phyloP scores from a whole-genome alignment of 2,329 filamentous ascomycete species.

The Calonectria pseudoturangicola region DNA sequence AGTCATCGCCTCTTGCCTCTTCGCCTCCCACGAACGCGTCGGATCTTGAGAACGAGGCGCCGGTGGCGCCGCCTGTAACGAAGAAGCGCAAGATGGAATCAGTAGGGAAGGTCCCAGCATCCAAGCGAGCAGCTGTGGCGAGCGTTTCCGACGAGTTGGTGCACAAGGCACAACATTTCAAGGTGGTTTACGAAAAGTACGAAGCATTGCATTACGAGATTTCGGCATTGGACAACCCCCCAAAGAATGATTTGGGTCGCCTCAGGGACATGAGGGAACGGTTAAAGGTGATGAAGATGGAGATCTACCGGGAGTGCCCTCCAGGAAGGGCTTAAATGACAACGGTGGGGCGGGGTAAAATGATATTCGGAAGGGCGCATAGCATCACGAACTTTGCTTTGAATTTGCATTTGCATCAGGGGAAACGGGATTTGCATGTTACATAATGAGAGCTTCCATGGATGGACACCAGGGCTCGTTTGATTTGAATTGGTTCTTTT shows the following conservation, averaged over 20 bases:
- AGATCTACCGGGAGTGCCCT: conserved; percentile 71
- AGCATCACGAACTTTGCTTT: conserved; percentile 54
- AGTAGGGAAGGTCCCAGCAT: conserved; percentile 49
- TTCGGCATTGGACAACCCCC: conserved; percentile 68
- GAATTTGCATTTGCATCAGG: conserved; percentile 50
- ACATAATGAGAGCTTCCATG: conserved; percentile 46
- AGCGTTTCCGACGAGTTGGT: conserved; percentile 66
- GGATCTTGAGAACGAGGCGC: conserved; percentile 70
- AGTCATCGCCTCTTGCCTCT: conserved; percentile 79
- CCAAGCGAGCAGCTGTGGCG: conserved; percentile 57
- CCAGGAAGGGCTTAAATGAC: conserved; percentile 53
- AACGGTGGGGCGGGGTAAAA: conserved; percentile 38
- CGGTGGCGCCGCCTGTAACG: conserved; percentile 51
- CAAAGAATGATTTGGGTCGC: conserved; percentile 69
- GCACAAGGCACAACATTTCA: conserved; percentile 73
- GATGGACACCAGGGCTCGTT: conserved; percentile 48
- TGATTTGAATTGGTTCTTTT: conserved; percentile 50
- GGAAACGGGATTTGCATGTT: conserved; percentile 52
- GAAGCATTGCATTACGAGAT: conserved; percentile 75
- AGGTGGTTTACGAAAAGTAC: conserved; percentile 74
- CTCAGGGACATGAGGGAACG: conserved; percentile 73
- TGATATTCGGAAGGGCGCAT: conserved; percentile 43
- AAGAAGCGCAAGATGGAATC: conserved; percentile 67
- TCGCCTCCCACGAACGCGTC: conserved; percentile 80
- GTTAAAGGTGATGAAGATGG: conserved; percentile 74